These are phyloP conservation scores for Fusarium sp. DNA, from an alignment of 2,329 filamentous ascomycete species.

Conservation along the genomic window DNA sequence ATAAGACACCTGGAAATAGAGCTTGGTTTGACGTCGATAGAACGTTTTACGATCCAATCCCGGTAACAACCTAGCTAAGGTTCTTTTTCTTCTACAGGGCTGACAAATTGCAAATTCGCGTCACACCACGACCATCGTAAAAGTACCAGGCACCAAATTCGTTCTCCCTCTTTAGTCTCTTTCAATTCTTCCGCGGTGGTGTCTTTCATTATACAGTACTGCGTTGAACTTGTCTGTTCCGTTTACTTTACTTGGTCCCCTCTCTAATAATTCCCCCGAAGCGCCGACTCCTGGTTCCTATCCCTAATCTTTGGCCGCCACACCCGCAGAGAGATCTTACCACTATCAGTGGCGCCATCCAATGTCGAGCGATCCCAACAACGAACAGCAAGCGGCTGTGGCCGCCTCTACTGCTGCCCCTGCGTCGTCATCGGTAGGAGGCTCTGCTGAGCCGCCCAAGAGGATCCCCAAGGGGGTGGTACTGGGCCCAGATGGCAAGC, in stretches of 20 bases:
- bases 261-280: constrained; percentile 15
- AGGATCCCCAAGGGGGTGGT: constrained; percentile 80
- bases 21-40: constrained; percentile 5
- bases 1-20: constrained; percentile 16
- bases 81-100: constrained; percentile 25
- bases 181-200: constrained; percentile 12
- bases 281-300: constrained; percentile 21
- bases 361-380: constrained; percentile 49
- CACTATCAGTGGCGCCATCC: constrained; percentile 37
- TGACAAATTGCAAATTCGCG: constrained; percentile 42
- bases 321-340: constrained; percentile 31
- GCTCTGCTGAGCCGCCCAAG: constrained; percentile 59
- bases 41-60: constrained; percentile 1
- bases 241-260: constrained; percentile 2
- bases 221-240: constrained; percentile 3
- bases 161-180: constrained; percentile 11
- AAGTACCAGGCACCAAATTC: constrained; percentile 7
- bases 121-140: constrained; percentile 41
- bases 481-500: constrained; percentile 85
- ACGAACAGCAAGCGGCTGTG: constrained; percentile 44
- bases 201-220: background rate
- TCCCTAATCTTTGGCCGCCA: constrained; percentile 20
- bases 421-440: constrained; percentile 38
- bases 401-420: constrained; percentile 40
- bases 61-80: background rate